These are phyloP conservation scores for Cryptococcus neoformans DNA, from an alignment of 1,284 basidiomycete genomes.

Conservation along the genomic window DNA sequence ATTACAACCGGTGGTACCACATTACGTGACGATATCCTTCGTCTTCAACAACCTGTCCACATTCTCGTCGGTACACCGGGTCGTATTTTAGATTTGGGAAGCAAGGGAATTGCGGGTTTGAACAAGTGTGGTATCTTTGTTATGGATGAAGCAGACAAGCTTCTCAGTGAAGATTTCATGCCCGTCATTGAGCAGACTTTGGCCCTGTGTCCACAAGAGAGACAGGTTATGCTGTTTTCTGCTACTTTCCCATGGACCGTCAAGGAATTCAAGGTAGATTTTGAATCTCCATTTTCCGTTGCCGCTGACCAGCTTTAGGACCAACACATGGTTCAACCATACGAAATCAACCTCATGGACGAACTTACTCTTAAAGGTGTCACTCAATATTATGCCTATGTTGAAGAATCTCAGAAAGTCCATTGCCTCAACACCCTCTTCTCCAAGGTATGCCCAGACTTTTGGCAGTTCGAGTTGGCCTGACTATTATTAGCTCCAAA, in stretches of 20 bases:
- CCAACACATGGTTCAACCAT: slow-evolving; percentile 94
- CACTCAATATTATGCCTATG: slow-evolving; percentile 98
- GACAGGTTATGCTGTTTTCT: slow-evolving; percentile 99
- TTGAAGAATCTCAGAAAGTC: slow-evolving; percentile 98
- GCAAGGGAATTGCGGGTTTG: slow-evolving; percentile 91
- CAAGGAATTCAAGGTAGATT: slow-evolving; percentile 90
- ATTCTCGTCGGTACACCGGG: slow-evolving; percentile 97
- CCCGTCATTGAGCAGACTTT: slow-evolving; percentile 98
- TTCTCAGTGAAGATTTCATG: slow-evolving; percentile 95
- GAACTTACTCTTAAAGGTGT: slow-evolving; percentile 98
- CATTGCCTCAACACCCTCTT: slow-evolving; percentile 63
- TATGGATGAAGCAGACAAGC: slow-evolving; percentile 99
- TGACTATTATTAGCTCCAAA: slow-evolving; percentile 72
- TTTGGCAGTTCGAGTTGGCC: neutral
- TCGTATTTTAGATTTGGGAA: slow-evolving; percentile 89
- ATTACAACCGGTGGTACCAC: slow-evolving; percentile 98
- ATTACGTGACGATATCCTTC: slow-evolving; percentile 95
- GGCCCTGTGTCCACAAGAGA: slow-evolving; percentile 73
- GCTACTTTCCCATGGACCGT: slow-evolving; percentile 99
- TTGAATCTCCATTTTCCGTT: neutral
- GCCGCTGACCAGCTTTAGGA: slow-evolving; percentile 57
- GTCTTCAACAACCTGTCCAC: slow-evolving; percentile 86
- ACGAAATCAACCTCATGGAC: slow-evolving; percentile 99
- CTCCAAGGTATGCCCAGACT: slow-evolving; percentile 21
- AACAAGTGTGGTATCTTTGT: slow-evolving; percentile 94